A percentile compares a stretch with the other conserved stretches of the same genome.
Conservation (phyloP, 2,329 filamentous ascomycete genomes). For the Aureobasidium melanogenum region DNA sequence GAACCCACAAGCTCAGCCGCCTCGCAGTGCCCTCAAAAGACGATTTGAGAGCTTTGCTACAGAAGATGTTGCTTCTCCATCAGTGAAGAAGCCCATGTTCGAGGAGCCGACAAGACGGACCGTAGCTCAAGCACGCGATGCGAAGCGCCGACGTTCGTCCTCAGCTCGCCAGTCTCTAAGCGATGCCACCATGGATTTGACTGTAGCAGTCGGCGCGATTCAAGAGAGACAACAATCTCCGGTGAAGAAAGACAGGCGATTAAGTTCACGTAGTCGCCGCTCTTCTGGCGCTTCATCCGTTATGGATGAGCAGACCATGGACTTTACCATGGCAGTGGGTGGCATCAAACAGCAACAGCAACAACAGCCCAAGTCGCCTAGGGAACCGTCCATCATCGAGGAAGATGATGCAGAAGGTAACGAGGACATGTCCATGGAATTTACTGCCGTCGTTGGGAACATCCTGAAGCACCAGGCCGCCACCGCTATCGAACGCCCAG, state of each 20-base stretch:
- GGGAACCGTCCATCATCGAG: conserved; percentile 11
- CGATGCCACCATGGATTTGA: conserved; percentile 35
- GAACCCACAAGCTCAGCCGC: conserved; percentile 21
- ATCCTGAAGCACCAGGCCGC: conserved; percentile 26
- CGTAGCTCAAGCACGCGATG: conserved; percentile 23
- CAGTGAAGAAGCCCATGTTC: conserved; percentile 8
- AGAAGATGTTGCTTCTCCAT: conserved; percentile 26
- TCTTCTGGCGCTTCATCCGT: conserved; percentile 27
- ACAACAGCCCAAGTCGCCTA: not conserved
- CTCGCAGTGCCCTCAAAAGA: conserved; percentile 34
- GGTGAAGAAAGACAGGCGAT: conserved; percentile 19
- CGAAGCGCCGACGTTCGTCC: conserved; percentile 31
- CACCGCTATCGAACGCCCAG: conserved; percentile 13
- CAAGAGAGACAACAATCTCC: conserved; percentile 18
- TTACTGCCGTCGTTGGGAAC: conserved; percentile 40
- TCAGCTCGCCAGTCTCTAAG: conserved; percentile 28
- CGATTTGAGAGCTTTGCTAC: conserved; percentile 27
- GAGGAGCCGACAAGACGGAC: conserved; percentile 24
- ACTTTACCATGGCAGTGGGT: conserved; percentile 48
- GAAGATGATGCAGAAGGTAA: conserved; percentile 28
- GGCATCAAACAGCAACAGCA: conserved; percentile 21
- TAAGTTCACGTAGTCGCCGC: conserved; percentile 27
- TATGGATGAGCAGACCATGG: conserved; percentile 44
- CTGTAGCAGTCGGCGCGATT: conserved; percentile 29
- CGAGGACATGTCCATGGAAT: conserved; percentile 45